These are phyloP conservation scores for Aspergillus persii DNA, from an alignment of 2,329 filamentous ascomycete genomes.

Conservation along the genomic window DNA sequence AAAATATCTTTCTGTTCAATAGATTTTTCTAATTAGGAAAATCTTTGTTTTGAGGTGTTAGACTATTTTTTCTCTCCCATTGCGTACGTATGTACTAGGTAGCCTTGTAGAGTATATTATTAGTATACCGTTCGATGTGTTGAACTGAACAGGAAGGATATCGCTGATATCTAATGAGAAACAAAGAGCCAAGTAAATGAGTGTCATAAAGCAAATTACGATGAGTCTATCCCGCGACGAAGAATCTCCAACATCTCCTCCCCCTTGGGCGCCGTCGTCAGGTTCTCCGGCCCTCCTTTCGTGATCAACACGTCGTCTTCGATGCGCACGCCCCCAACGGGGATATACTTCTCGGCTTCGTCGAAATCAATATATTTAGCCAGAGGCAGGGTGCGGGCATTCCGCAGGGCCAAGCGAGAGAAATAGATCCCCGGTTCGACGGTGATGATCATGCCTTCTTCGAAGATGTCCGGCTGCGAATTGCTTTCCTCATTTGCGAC, in stretches of 20 bases:
- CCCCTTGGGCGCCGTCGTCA: conserved; percentile 71
- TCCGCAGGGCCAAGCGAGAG: conserved; percentile 36
- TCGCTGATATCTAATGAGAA: not conserved
- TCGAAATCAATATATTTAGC: conserved; percentile 41
- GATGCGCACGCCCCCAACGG: conserved; percentile 45
- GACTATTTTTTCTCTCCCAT: not conserved
- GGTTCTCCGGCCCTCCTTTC: conserved; percentile 65
- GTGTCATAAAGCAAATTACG: not conserved
- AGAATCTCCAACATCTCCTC: conserved; percentile 49
- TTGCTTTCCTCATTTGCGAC: not conserved
- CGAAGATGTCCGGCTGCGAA: conserved; percentile 27
- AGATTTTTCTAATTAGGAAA: not conserved
- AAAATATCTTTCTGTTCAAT: not conserved
- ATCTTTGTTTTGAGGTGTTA: not conserved
- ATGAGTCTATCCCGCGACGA: conserved; percentile 20
- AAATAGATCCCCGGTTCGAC: conserved; percentile 55
- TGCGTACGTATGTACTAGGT: too few species aligned
- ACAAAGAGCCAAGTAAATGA: not conserved
- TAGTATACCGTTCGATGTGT: too few species aligned
- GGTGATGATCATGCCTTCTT: conserved; percentile 57
- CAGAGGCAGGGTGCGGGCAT: conserved; percentile 30
- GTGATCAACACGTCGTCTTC: conserved; percentile 69
- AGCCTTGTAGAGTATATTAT: too few species aligned
- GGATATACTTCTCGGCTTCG: conserved; percentile 38
- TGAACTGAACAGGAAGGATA: too few species aligned